Evolutionary conservation across 2,329 filamentous ascomycete genomes (phyloP).

Genomic region (Microascus cirrosus): DNA sequence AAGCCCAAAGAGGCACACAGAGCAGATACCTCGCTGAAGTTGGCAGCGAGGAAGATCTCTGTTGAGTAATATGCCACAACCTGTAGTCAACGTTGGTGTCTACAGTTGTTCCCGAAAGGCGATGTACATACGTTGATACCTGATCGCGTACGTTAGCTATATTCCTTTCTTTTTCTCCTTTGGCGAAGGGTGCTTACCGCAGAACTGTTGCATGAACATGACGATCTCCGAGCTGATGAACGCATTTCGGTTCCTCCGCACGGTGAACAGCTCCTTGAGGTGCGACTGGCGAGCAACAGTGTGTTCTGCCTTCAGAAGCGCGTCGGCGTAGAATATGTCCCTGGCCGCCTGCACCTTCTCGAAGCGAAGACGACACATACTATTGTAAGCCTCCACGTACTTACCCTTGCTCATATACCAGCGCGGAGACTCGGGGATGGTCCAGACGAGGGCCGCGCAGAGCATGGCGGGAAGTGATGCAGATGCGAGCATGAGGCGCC

Average conservation of each 20-base stretch:
- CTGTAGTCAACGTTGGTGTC: neutral
- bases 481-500: conserved; percentile 60
- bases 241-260: conserved; percentile 51
- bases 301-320: conserved; percentile 44
- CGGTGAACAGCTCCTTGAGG: conserved; percentile 45
- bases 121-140: conserved; percentile 4
- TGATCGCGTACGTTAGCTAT: conserved; percentile 12
- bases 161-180: neutral
- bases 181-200: conserved; percentile 16
- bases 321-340: conserved; percentile 45
- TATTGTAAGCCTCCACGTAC: conserved; percentile 32
- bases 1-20: conserved; percentile 52
- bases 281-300: conserved; percentile 21
- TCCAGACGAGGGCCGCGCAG: conserved; percentile 41
- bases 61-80: conserved; percentile 44
- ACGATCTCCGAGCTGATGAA: conserved; percentile 49
- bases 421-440: conserved; percentile 35
- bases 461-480: conserved; percentile 51
- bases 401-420: conserved; percentile 38
- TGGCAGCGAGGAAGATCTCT: conserved; percentile 46
- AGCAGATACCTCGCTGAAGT: conserved; percentile 37
- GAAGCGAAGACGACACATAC: conserved; percentile 34
- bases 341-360: conserved; percentile 42
- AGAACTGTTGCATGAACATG: conserved; percentile 54
- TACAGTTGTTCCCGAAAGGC: neutral